A percentile compares a stretch with the other conserved stretches of the same genome.
phyloP scores from a whole-genome alignment of 2,329 filamentous ascomycete genomes.

The Phoma sp. region DNA sequence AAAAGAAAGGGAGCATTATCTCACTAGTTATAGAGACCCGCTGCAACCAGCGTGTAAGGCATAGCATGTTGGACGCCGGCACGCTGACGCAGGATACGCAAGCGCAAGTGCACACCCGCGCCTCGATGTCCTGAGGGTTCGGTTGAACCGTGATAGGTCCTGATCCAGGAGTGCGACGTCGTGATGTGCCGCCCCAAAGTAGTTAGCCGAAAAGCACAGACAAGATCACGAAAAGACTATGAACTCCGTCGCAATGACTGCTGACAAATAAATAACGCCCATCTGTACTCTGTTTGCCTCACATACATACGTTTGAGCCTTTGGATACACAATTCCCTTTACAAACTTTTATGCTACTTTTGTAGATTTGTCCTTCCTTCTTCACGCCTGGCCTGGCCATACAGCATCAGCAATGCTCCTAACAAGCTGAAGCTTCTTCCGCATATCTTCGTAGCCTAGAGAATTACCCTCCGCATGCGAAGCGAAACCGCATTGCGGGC shows the following conservation, averaged over 20 bases:
- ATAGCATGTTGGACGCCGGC: neutral
- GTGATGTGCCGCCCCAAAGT: neutral
- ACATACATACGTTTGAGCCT: neutral
- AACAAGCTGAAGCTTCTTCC: conserved; percentile 73
- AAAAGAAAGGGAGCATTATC: neutral
- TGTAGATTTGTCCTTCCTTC: neutral
- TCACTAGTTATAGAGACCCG: neutral
- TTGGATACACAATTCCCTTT: neutral
- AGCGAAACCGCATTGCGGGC: conserved; percentile 56
- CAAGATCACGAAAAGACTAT: neutral
- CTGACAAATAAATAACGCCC: neutral
- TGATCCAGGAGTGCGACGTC: neutral
- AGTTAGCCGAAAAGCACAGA: neutral
- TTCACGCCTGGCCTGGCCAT: conserved; percentile 64
- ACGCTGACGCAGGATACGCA: no score
- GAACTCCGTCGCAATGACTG: neutral
- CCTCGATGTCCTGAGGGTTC: neutral
- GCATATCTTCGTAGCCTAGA: conserved; percentile 72
- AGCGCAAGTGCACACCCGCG: neutral
- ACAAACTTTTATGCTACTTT: neutral
- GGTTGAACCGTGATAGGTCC: neutral
- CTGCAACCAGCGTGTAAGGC: neutral
- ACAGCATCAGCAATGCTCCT: conserved; percentile 75
- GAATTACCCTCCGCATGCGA: conserved; percentile 77
- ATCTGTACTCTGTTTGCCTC: neutral